Conservation (phyloP, 352 stramenopile species). For the Phytopythium oedochilum region DNA sequence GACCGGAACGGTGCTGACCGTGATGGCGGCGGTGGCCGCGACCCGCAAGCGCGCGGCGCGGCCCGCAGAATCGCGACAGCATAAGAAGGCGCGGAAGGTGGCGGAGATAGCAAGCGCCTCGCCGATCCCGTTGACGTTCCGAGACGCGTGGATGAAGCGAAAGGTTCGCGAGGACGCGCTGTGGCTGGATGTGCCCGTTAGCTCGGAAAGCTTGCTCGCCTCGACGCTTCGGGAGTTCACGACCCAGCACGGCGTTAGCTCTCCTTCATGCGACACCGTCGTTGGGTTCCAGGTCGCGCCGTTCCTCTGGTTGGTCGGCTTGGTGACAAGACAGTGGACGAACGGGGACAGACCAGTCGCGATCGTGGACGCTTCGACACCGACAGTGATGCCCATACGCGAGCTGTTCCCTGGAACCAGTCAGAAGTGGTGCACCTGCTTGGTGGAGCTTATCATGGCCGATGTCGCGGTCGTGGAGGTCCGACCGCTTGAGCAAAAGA, state of each 20-base stretch:
- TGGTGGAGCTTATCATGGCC: not conserved
- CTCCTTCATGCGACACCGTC: not conserved
- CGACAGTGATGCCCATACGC: not conserved
- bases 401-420: not conserved
- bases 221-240: not conserved
- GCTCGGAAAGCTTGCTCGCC: not conserved
- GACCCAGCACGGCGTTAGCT: too few relatives aligned
- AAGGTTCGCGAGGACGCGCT: not conserved
- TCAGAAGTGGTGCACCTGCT: not conserved
- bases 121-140: not conserved
- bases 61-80: not conserved
- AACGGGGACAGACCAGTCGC: not conserved
- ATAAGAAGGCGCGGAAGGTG: not conserved
- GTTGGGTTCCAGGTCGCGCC: not conserved
- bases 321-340: not conserved
- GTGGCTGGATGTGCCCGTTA: constrained; percentile 6
- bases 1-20: too few relatives aligned
- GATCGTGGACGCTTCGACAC: not conserved
- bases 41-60: not conserved
- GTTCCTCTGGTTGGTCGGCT: not conserved
- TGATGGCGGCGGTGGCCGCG: too few relatives aligned
- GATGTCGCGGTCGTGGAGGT: not conserved
- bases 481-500: not conserved
- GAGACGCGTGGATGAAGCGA: not conserved
- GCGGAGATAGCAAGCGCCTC: not conserved